Conservation (phyloP, 2,329 filamentous ascomycete species). For the Cladophialophora yegresii region DNA sequence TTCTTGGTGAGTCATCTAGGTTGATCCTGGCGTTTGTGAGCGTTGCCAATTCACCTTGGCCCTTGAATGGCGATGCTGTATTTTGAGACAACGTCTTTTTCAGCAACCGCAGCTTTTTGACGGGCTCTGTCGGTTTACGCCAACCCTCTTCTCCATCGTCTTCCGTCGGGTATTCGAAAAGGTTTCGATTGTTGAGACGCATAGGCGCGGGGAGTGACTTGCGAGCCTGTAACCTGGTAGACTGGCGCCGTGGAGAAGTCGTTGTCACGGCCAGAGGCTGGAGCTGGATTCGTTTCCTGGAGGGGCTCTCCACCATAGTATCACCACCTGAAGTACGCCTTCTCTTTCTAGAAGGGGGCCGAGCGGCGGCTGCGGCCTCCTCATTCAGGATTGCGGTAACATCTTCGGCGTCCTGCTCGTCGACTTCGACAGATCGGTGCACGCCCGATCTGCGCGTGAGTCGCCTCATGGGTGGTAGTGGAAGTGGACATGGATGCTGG, state of each 20-base stretch:
- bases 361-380: slow-evolving; percentile 10
- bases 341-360: slow-evolving; percentile 14
- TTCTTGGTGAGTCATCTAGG: slow-evolving; percentile 30
- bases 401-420: slow-evolving; percentile 21
- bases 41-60: slow-evolving; percentile 19
- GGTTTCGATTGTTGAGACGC: slow-evolving; percentile 1
- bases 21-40: slow-evolving; percentile 27
- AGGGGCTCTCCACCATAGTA: background rate
- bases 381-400: slow-evolving; percentile 30
- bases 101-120: slow-evolving; percentile 20
- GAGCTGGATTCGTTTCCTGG: background rate
- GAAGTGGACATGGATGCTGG: background rate
- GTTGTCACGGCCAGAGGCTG: background rate
- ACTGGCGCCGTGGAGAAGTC: slow-evolving; percentile 14
- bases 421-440: background rate
- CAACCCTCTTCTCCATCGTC: background rate
- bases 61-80: slow-evolving; percentile 30
- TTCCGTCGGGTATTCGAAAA: slow-evolving; percentile 12
- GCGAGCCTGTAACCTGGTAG: slow-evolving; percentile 20
- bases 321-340: background rate
- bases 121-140: background rate
- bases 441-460: slow-evolving; percentile 1
- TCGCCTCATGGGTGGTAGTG: background rate
- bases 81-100: slow-evolving; percentile 15
- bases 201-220: slow-evolving; percentile 10